Percentiles rank a stretch among this genome's conserved stretches.
Conservation (phyloP, 129 eudicot genomes). For the Cynara cardunculus region DNA sequence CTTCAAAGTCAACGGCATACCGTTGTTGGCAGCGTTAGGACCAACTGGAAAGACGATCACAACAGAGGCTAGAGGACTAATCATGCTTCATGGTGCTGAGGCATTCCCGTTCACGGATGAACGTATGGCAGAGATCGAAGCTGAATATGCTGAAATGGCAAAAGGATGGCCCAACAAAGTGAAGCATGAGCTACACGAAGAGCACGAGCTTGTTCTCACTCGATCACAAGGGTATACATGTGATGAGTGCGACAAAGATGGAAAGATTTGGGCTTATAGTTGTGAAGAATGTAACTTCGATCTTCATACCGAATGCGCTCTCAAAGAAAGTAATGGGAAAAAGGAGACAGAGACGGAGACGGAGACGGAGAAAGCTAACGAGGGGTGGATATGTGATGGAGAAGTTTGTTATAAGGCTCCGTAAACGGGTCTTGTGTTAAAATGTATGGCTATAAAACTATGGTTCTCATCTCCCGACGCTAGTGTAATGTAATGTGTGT, state of each 20-base stretch:
- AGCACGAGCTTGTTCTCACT: slow-evolving; percentile 68
- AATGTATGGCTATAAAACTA: background rate
- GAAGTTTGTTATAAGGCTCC: slow-evolving; percentile 56
- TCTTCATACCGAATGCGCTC: slow-evolving; percentile 78
- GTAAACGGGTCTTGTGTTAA: background rate
- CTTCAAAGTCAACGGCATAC: slow-evolving; percentile 72
- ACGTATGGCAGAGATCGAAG: slow-evolving; percentile 67
- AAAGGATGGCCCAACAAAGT: slow-evolving; percentile 76
- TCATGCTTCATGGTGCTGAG: slow-evolving; percentile 62
- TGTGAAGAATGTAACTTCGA: slow-evolving; percentile 70
- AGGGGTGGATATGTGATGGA: slow-evolving; percentile 80
- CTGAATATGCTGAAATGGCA: slow-evolving; percentile 54
- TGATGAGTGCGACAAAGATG: slow-evolving; percentile 60
- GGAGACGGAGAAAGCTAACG: slow-evolving; percentile 25
- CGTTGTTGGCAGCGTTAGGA: slow-evolving; percentile 60
- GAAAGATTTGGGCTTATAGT: slow-evolving; percentile 52
- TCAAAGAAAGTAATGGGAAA: slow-evolving; percentile 29
- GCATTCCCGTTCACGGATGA: slow-evolving; percentile 82
- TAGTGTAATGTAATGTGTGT: background rate
- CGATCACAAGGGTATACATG: slow-evolving; percentile 42
- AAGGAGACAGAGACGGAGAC: slow-evolving; percentile 27
- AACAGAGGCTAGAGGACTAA: slow-evolving; percentile 61
- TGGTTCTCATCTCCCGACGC: background rate
- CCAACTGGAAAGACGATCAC: slow-evolving; percentile 65
- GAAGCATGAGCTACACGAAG: slow-evolving; percentile 45